phyloP scores from a whole-genome alignment of 345 rosid species.

The Eucalyptus pauciflora region DNA sequence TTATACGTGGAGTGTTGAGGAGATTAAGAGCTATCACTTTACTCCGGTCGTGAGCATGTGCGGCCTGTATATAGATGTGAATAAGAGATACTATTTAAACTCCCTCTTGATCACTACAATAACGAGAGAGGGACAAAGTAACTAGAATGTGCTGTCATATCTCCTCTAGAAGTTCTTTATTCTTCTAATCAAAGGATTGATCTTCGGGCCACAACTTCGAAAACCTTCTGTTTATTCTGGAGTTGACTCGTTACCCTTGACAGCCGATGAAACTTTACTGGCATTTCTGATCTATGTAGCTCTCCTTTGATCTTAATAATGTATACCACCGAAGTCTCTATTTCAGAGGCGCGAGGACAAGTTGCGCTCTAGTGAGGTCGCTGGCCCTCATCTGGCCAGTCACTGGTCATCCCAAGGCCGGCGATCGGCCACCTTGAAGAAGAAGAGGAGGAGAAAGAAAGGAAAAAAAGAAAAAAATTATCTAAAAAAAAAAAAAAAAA shows the following conservation, averaged over 20 bases:
- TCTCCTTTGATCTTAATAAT: neutral
- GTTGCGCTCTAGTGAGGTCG: constrained; percentile 62
- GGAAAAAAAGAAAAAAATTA: too few relatives aligned
- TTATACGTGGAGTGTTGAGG: too few relatives aligned
- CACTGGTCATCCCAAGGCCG: too few relatives aligned
- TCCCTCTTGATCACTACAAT: neutral
- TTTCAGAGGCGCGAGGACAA: constrained; percentile 82
- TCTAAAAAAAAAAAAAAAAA: too few relatives aligned
- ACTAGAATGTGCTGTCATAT: constrained; percentile 72
- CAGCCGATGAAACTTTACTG: neutral
- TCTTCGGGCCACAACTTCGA: constrained; percentile 69
- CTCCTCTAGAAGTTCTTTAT: constrained; percentile 68
- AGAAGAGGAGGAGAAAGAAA: too few relatives aligned
- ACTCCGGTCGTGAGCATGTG: neutral
- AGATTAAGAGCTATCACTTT: too few relatives aligned
- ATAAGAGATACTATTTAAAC: neutral
- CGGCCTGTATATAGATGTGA: neutral
- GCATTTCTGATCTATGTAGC: neutral
- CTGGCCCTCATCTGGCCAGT: too few relatives aligned
- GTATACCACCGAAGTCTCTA: neutral
- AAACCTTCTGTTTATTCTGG: constrained; percentile 88
- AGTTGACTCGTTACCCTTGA: constrained; percentile 29
- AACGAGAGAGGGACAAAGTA: constrained; percentile 31
- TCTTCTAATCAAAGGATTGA: constrained; percentile 64
- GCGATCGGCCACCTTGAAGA: neutral